Evolutionary conservation across 768 basidiomycete species (phyloP).

Genomic region (Clavaria fumosa): DNA sequence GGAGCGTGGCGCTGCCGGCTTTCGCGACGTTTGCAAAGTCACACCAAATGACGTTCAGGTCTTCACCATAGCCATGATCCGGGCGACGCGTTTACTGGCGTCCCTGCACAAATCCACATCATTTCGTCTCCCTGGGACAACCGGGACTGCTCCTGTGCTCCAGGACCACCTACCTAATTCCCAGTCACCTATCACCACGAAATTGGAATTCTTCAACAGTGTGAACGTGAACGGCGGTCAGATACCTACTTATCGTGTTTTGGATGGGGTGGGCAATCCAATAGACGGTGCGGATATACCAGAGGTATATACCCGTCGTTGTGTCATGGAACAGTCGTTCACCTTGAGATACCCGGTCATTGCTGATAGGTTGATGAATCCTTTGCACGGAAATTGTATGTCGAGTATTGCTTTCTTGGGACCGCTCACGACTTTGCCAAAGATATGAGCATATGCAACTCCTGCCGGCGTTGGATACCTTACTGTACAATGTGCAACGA

Average conservation of each 20-base stretch:
- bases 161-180: slow-evolving; percentile 25
- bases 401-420: not conserved
- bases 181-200: slow-evolving; percentile 48
- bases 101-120: slow-evolving; percentile 13
- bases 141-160: not conserved
- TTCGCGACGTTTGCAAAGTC: too few relatives aligned
- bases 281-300: slow-evolving; percentile 63
- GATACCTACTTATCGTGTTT: slow-evolving; percentile 76
- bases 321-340: not conserved
- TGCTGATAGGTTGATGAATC: slow-evolving; percentile 43
- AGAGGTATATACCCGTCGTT: slow-evolving; percentile 44
- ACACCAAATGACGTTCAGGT: too few relatives aligned
- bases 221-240: slow-evolving; percentile 41
- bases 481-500: slow-evolving; percentile 83
- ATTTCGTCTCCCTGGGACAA: slow-evolving; percentile 7
- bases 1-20: too few relatives aligned
- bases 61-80: not conserved
- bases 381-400: slow-evolving; percentile 49
- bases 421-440: not conserved
- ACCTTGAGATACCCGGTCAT: not conserved
- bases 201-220: slow-evolving; percentile 68
- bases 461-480: slow-evolving; percentile 70
- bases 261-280: slow-evolving; percentile 66
- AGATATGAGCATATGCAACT: slow-evolving; percentile 72
- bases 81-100: not conserved